These are phyloP conservation scores for Pyracantha coccinea DNA, from an alignment of 331 rosid species.

Conservation along the genomic window DNA sequence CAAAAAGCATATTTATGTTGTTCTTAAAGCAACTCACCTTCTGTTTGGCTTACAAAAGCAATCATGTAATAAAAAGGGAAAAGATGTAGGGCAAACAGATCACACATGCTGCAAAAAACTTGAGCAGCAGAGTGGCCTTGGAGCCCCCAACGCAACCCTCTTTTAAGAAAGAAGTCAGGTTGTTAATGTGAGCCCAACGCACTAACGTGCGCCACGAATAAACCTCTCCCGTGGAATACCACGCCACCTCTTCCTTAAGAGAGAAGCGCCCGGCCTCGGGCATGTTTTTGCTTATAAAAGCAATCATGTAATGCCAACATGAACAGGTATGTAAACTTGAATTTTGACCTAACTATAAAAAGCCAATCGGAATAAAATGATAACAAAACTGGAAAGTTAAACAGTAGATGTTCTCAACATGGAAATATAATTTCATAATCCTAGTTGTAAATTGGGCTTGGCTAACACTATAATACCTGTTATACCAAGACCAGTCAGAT, in stretches of 20 bases:
- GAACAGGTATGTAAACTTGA: background rate
- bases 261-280: conserved; percentile 68
- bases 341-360: background rate
- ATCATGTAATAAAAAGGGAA: too few relatives aligned
- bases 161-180: too few relatives aligned
- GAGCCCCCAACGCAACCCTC: conserved; percentile 24
- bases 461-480: conserved; percentile 29
- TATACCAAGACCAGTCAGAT: conserved; percentile 60
- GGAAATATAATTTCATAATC: background rate
- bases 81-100: conserved; percentile 36
- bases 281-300: background rate
- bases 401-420: background rate
- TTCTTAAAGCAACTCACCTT: background rate
- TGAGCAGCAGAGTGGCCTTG: conserved; percentile 42
- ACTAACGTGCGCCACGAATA: too few relatives aligned
- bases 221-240: conserved; percentile 46
- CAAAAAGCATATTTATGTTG: too few relatives aligned
- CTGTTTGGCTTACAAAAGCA: background rate
- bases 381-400: background rate
- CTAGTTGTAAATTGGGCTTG: background rate
- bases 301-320: background rate
- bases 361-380: background rate
- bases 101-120: conserved; percentile 40
- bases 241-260: conserved; percentile 13
- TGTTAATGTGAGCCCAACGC: too few relatives aligned